phyloP scores from a whole-genome alignment of 192 early-diverging fungal species.

The Oehlia diaphana region DNA sequence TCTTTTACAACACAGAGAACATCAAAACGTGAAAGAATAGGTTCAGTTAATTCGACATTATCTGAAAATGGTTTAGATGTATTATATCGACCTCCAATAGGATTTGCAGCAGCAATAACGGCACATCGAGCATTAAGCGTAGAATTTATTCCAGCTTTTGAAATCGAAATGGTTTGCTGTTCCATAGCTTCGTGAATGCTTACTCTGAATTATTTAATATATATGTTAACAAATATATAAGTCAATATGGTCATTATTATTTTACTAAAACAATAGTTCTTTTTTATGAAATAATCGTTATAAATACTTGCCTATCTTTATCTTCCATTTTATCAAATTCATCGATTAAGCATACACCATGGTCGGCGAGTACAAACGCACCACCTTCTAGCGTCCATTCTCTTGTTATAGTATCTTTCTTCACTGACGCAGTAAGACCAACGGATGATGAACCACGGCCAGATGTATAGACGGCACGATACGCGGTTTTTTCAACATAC shows the following conservation, averaged over 20 bases:
- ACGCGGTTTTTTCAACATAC: constrained; percentile 81
- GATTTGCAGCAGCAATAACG: constrained; percentile 81
- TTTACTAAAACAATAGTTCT: not conserved
- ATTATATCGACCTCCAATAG: constrained; percentile 83
- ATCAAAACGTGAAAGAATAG: constrained; percentile 98
- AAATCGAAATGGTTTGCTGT: constrained; percentile 86
- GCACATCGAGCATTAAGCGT: constrained; percentile 83
- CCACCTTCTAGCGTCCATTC: constrained; percentile 91
- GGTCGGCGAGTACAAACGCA: constrained; percentile 86
- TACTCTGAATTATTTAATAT: constrained; percentile 51
- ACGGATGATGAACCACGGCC: constrained; percentile 86
- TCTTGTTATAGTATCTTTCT: constrained; percentile 81
- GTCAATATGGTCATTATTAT: not conserved
- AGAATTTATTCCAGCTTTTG: constrained; percentile 87
- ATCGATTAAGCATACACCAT: constrained; percentile 84
- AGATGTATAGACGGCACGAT: constrained; percentile 84
- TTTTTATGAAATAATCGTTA: too few species aligned
- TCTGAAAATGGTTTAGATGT: constrained; percentile 90
- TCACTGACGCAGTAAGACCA: constrained; percentile 80
- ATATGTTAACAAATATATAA: not conserved
- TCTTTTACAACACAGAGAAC: constrained; percentile 96
- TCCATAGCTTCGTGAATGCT: constrained; percentile 96
- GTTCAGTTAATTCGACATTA: constrained; percentile 98
- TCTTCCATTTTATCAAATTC: constrained; percentile 95
- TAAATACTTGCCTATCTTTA: constrained; percentile 55